These are phyloP conservation scores for Tubosaeta sp. DNA, from an alignment of 768 basidiomycete genomes.

Conservation along the genomic window DNA sequence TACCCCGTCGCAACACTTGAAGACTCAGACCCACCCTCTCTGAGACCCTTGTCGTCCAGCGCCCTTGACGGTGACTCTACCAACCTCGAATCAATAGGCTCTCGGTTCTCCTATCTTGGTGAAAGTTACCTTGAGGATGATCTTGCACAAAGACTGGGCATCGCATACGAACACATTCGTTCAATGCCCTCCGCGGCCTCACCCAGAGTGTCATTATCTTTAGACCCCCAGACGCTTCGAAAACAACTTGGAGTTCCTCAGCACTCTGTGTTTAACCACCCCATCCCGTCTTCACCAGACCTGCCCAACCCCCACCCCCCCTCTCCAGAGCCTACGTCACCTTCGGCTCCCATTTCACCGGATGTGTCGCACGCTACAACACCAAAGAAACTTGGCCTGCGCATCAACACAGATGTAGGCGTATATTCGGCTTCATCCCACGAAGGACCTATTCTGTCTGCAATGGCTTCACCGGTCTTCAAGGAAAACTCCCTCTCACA, in stretches of 20 bases:
- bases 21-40: neutral
- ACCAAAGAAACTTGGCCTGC: constrained; percentile 1
- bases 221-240: constrained; percentile 24
- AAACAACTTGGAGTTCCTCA: constrained; percentile 30
- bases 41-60: neutral
- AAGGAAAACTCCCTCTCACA: neutral
- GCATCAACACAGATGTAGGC: neutral
- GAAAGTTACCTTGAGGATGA: constrained; percentile 10
- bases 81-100: neutral
- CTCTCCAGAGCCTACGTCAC: neutral
- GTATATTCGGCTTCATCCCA: constrained; percentile 1
- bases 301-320: constrained; percentile 24
- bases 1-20: neutral
- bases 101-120: neutral
- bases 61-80: neutral
- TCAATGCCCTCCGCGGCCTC: constrained; percentile 17
- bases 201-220: constrained; percentile 10
- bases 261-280: constrained; percentile 26
- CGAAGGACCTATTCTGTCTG: neutral
- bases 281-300: constrained; percentile 11
- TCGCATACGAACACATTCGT: constrained; percentile 23
- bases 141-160: constrained; percentile 17
- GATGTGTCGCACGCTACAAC: neutral
- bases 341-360: neutral
- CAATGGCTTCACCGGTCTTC: neutral